These are phyloP conservation scores for Keithomyces neogunnii DNA, from an alignment of 2,329 filamentous ascomycete genomes.

Conservation along the genomic window DNA sequence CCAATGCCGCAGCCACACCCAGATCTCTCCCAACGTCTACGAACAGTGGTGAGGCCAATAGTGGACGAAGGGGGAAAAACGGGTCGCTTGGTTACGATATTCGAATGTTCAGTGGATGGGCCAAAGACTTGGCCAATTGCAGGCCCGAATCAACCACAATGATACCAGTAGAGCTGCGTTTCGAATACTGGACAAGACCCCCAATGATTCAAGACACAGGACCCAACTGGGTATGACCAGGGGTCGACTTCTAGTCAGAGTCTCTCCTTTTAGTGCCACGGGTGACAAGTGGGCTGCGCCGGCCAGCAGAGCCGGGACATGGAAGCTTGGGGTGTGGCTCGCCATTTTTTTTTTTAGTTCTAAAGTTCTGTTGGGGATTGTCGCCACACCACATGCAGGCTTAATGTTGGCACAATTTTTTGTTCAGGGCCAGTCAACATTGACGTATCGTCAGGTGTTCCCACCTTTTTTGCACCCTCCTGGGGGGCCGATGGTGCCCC, in stretches of 20 bases:
- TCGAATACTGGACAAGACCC: not conserved
- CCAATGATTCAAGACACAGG: not conserved
- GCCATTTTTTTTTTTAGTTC: conserved; percentile 25
- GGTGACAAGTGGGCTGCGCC: not conserved
- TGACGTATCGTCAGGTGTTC: not conserved
- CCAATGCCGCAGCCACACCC: conserved; percentile 1
- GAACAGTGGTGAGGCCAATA: not conserved
- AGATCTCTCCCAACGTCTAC: conserved; percentile 4
- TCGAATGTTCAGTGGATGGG: too few species aligned
- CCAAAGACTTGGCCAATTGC: too few species aligned
- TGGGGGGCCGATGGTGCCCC: not conserved
- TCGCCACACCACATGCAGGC: not conserved
- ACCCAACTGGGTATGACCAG: too few species aligned
- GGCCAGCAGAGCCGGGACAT: not conserved
- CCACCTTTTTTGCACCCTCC: not conserved
- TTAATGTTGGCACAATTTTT: too few species aligned
- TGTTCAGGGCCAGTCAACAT: not conserved
- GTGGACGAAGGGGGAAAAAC: not conserved
- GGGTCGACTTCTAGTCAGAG: not conserved
- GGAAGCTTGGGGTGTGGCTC: conserved; percentile 7
- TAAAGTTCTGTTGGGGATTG: conserved; percentile 36
- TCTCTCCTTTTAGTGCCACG: not conserved
- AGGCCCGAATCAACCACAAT: not conserved
- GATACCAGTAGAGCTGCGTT: not conserved
- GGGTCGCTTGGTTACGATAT: not conserved